Conservation (phyloP, 2,329 filamentous ascomycete species). For the Xylaria sp. region DNA sequence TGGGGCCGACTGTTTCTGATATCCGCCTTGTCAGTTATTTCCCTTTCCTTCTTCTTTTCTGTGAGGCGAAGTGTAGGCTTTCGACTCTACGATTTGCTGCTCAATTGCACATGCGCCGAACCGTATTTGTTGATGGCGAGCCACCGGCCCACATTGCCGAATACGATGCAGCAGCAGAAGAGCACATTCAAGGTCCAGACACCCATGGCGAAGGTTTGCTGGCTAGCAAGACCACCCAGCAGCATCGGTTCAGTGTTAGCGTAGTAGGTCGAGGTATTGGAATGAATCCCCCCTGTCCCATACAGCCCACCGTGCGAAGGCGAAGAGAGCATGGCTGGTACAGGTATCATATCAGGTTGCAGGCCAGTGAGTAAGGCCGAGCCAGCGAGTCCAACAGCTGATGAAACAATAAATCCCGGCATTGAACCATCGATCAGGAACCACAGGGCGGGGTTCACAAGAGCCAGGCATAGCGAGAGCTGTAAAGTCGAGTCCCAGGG, state of each 20-base stretch:
- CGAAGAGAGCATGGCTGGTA: slow-evolving; percentile 60
- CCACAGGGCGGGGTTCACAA: slow-evolving; percentile 94
- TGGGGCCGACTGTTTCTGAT: not conserved
- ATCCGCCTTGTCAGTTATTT: not conserved
- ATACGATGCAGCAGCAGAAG: slow-evolving; percentile 94
- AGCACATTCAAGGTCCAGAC: slow-evolving; percentile 94
- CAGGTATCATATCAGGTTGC: slow-evolving; percentile 81
- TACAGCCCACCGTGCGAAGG: slow-evolving; percentile 28
- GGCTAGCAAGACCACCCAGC: slow-evolving; percentile 67
- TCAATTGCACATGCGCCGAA: slow-evolving; percentile 58
- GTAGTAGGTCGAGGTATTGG: slow-evolving; percentile 28
- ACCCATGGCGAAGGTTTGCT: slow-evolving; percentile 75
- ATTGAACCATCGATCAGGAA: slow-evolving; percentile 93
- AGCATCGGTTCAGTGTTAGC: slow-evolving; percentile 41
- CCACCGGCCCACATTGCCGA: slow-evolving; percentile 91
- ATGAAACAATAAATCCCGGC: slow-evolving; percentile 83
- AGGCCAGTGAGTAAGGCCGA: slow-evolving; percentile 79
- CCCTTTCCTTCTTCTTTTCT: not conserved
- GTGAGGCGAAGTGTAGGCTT: not conserved
- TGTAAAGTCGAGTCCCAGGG: slow-evolving; percentile 97
- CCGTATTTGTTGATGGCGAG: slow-evolving; percentile 67
- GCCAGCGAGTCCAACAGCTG: slow-evolving; percentile 77
- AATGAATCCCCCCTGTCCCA: slow-evolving; percentile 12
- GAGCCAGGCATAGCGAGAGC: slow-evolving; percentile 85
- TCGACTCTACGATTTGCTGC: slow-evolving; percentile 47